phyloP scores from a whole-genome alignment of 805 yeast genomes.

The Saturnispora quitensis region DNA sequence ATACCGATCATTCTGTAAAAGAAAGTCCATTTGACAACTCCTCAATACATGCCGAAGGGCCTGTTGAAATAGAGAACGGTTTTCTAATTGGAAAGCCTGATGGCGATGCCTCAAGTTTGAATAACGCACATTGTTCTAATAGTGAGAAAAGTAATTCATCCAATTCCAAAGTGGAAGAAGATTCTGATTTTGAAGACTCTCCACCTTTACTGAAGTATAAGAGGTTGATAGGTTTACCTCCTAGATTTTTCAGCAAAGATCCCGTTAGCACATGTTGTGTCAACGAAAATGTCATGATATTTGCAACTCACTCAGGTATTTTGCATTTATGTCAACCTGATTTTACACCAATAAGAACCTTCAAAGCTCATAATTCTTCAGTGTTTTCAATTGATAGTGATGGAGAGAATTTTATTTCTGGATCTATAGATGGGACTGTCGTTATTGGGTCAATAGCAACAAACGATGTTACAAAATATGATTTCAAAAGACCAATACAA shows the following conservation, averaged over 20 bases:
- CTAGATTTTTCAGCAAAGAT: slow-evolving; percentile 62
- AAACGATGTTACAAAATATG: slow-evolving; percentile 58
- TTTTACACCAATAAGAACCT: slow-evolving; percentile 54
- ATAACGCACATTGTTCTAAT: not conserved
- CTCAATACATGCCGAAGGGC: not conserved
- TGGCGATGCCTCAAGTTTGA: not conserved
- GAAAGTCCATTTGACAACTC: not conserved
- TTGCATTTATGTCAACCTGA: slow-evolving; percentile 58
- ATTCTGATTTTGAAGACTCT: slow-evolving; percentile 35
- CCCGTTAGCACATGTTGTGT: slow-evolving; percentile 66
- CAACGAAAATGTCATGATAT: slow-evolving; percentile 52
- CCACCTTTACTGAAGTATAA: slow-evolving; percentile 74
- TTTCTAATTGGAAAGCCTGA: not conserved
- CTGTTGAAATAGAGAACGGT: not conserved
- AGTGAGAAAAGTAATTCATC: not conserved
- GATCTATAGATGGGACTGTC: slow-evolving; percentile 90
- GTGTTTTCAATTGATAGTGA: slow-evolving; percentile 65
- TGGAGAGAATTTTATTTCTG: slow-evolving; percentile 71
- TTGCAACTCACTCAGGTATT: slow-evolving; percentile 87
- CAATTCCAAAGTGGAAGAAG: slow-evolving; percentile 1
- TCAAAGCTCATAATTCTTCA: slow-evolving; percentile 81
- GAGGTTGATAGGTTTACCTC: slow-evolving; percentile 58
- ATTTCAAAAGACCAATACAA: slow-evolving; percentile 82
- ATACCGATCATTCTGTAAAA: not conserved
- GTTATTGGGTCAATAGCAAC: slow-evolving; percentile 65